A percentile compares a stretch with the other conserved stretches of the same genome.
These are phyloP conservation scores for Scedosporium boydii DNA, from an alignment of 2,329 filamentous ascomycete species.

Conservation along the genomic window DNA sequence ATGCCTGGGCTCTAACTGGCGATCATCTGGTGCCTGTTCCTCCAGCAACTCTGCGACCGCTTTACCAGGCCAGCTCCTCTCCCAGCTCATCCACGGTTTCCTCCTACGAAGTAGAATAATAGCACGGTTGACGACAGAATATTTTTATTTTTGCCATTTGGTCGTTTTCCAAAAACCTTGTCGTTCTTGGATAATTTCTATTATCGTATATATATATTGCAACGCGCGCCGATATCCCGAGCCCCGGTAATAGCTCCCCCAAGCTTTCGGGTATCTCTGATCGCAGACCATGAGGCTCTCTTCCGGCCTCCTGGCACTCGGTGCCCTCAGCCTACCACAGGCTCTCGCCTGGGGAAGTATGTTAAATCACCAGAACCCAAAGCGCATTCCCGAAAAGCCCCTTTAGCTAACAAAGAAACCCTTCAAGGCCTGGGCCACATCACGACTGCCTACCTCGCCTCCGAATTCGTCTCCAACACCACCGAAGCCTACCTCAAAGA, in stretches of 20 bases:
- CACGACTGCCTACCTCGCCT: constrained; percentile 54
- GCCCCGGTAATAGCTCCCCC: background rate
- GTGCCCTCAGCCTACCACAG: constrained; percentile 21
- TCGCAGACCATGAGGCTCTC: constrained; percentile 23
- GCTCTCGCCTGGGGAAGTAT: constrained; percentile 32
- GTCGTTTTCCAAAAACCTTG: background rate
- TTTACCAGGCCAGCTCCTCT: background rate
- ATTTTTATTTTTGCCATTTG: background rate
- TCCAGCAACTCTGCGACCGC: background rate
- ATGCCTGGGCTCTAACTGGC: background rate
- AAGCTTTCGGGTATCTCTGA: background rate
- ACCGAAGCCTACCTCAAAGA: constrained; percentile 49
- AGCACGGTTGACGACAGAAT: background rate
- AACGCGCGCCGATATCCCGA: background rate
- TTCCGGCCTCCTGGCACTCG: constrained; percentile 14
- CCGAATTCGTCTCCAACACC: constrained; percentile 45
- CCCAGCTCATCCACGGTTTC: background rate
- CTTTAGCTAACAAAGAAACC: background rate
- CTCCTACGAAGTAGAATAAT: too few species aligned
- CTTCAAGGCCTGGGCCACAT: constrained; percentile 51
- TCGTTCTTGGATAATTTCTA: background rate
- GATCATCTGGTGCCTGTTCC: background rate
- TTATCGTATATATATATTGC: background rate
- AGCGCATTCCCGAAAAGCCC: constrained; percentile 5
- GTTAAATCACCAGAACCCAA: constrained; percentile 11